Evolutionary conservation across 495 filamentous ascomycete genomes (phyloP).

Genomic region (Lasiosphaeria miniovina): DNA sequence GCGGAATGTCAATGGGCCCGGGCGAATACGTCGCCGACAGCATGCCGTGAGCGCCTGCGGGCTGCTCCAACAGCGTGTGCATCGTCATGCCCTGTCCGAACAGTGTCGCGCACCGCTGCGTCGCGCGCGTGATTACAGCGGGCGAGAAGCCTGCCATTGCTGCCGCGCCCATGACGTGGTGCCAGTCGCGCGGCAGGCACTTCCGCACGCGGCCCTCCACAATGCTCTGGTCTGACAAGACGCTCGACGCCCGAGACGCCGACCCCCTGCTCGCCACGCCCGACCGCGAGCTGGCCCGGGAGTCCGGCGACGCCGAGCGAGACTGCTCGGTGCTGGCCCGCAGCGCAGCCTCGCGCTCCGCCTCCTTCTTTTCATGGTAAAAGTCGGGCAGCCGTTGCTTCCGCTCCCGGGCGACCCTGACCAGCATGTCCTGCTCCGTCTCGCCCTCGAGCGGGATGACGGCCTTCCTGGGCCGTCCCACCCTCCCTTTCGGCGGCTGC

Average conservation of each 20-base stretch:
- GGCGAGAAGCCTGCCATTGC: slow-evolving; percentile 63
- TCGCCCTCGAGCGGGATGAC: slow-evolving; percentile 42
- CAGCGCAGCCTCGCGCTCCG: neutral
- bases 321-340: neutral
- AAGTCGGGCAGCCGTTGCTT: slow-evolving; percentile 24
- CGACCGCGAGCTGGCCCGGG: neutral
- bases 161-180: slow-evolving; percentile 72
- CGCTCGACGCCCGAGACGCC: neutral
- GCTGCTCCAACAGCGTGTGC: slow-evolving; percentile 50
- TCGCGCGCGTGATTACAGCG: slow-evolving; percentile 59
- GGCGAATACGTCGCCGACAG: slow-evolving; percentile 31
- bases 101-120: slow-evolving; percentile 65
- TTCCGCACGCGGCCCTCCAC: neutral
- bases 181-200: slow-evolving; percentile 68
- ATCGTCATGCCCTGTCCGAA: slow-evolving; percentile 66
- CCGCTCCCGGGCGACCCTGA: slow-evolving; percentile 38
- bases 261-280: neutral
- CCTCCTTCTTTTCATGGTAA: slow-evolving; percentile 3
- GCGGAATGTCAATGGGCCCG: slow-evolving; percentile 21
- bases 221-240: neutral
- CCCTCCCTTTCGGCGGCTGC: too few relatives aligned
- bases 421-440: slow-evolving; percentile 38
- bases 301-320: neutral
- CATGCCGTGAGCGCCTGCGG: slow-evolving; percentile 1
- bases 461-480: slow-evolving; percentile 37